Evolutionary conservation across 1,284 basidiomycete genomes (phyloP), one percentile per base, ranked within the genome.

Genomic region (Cutaneotrichosporon sp.): DNA sequence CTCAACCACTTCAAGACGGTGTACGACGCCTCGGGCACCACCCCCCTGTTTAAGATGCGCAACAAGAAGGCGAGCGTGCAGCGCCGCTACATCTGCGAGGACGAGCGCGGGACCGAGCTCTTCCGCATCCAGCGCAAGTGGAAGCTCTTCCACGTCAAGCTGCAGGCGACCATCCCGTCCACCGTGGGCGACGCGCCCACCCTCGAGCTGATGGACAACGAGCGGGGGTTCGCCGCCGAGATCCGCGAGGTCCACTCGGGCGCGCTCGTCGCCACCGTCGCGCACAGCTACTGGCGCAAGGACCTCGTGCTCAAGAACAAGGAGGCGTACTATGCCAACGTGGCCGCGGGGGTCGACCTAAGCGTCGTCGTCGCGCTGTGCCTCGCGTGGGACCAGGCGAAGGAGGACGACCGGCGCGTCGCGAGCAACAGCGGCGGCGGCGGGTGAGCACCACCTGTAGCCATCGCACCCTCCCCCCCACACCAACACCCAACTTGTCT

Each of bases 61-160:
- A 53, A 24, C 33, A 53, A 53, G 51, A 34, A 36, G 13, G 51
- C 51, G 2, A n/a, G 31, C 13, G 7, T 53, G 16, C 51, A 24
- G 11, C 51, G 51, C 10, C 31, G n/a, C 13, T 53, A 24, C 33
- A 36, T 53, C 34, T 34, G 33, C 20, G 51, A 53, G 51, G 51
- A 53, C 13, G 51, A 36, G 22, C 51, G 51, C 18, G 50, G 50
- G 0, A 53, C 51, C 1, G 33, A 53, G 33, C 51, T 53, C 5
- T 53, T 53, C 33, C 31, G 51, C 13, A 16, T 34, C 33, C 31
- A 53, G 33, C 51, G 51, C 51, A 34, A 53, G n/a, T 36, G 31
- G 51, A 31, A 10, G 20, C 24, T 5, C 1, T 36, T 22, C n/a
- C 16, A 25, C 10, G 13, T 53, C 51, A 53, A 53, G 22, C 20